Evolutionary conservation across 768 basidiomycete genomes (phyloP), one percentile per base, ranked within the genome.

Genomic region (Leccinum longicurvipes): DNA sequence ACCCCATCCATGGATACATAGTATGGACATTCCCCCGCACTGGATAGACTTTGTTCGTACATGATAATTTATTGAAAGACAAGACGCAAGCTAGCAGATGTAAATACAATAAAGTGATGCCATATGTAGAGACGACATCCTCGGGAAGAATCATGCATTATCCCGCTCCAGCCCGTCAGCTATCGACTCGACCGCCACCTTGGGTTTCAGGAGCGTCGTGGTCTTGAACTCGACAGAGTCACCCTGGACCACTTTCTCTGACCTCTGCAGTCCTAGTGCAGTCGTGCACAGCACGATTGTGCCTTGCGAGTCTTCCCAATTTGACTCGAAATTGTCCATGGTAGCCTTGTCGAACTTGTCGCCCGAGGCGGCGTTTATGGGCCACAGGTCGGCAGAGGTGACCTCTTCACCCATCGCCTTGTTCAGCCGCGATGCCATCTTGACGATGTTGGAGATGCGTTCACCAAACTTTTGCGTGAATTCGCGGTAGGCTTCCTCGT

Each of bases 361-460:
- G 17, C 78, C 79, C 5, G 77, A 76, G 1, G 69, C 59, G 42
- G 77, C 73, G 47, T 79, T 78, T 10, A 80, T 62, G 17, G 79
- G 74, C 64, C 83, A 81, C 56, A 86, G 62, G 59, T 85, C 84
- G 51, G 78, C 80, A 2, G 77, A 79, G 2, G 80, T 81, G 46
- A 86, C 73, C 50, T 79, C 80, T 65, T 84, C 81, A 1, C 83
- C 83, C 47, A 85, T 76, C 11, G 78, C 79, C 64, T 79, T 82
- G 60, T 73, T 71, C 31, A 72, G 41, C 34, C 69, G 62, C 1
- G 61, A 47, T 0, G 73, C 67, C 67, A 69, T 63, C 50, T 64
- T 71, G 32, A 74, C 72, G 1, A 72, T 58, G 47, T 72, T 74
- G 48, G 69, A 68, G 6, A 72, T 46, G 8, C 70, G 72, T 48